These are phyloP conservation scores for Orbilia ellipsospora DNA, from an alignment of 2,329 filamentous ascomycete genomes.

Conservation along the genomic window DNA sequence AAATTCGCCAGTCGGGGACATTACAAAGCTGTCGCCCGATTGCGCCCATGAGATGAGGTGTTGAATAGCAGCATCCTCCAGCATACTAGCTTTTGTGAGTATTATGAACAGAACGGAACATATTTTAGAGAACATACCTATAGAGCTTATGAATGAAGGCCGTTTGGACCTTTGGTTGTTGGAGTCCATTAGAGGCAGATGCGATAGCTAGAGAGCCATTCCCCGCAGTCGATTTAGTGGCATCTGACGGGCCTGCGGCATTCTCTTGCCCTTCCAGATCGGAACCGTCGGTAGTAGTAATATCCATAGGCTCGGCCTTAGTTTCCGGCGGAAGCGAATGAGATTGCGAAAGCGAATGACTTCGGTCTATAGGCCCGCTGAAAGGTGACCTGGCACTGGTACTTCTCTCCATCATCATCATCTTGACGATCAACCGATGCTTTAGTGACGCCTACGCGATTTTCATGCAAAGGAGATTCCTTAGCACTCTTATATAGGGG, in stretches of 20 bases:
- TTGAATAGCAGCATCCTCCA: conserved; percentile 91
- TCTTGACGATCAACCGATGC: conserved; percentile 37
- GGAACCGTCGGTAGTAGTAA: conserved; percentile 31
- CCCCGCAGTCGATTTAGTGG: conserved; percentile 69
- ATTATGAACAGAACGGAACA: not conserved
- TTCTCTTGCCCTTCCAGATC: conserved; percentile 40
- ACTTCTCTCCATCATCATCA: conserved; percentile 56
- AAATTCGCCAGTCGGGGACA: conserved; percentile 97
- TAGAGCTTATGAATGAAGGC: conserved; percentile 99
- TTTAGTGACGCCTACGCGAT: not conserved
- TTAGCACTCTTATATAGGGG: not conserved
- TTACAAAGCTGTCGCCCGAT: conserved; percentile 96
- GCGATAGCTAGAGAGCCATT: conserved; percentile 36
- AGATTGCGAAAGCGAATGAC: conserved; percentile 46
- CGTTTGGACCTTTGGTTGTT: conserved; percentile 97
- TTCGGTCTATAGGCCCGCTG: conserved; percentile 49
- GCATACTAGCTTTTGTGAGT: conserved; percentile 75
- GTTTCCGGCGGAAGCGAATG: conserved; percentile 38
- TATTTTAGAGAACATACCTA: conserved; percentile 73
- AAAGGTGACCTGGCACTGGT: conserved; percentile 55
- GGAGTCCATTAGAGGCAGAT: conserved; percentile 68
- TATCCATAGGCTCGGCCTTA: conserved; percentile 49
- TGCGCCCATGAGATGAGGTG: conserved; percentile 97
- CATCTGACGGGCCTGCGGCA: conserved; percentile 18
- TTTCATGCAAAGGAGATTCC: not conserved